Percentiles rank a stretch among this genome's conserved stretches.
Evolutionary conservation across 2,329 filamentous ascomycete species (phyloP).

Genomic region (Aspergillus sp.): DNA sequence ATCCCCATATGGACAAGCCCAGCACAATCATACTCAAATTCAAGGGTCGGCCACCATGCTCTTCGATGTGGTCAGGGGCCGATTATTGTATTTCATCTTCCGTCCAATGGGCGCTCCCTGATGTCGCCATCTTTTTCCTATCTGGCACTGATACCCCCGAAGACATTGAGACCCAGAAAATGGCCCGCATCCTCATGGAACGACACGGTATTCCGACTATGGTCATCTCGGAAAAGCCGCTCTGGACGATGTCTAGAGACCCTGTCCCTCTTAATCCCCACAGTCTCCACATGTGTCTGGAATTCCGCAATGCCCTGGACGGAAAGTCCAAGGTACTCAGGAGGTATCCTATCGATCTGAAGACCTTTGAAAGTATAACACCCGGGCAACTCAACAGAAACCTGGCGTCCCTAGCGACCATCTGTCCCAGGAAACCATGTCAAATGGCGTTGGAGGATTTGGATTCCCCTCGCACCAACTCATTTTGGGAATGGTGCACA

Average conservation of each 20-base stretch:
- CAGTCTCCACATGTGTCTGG: conserved; percentile 48
- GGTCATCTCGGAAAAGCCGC: conserved; percentile 47
- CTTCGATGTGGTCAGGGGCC: conserved; percentile 40
- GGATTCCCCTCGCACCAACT: conserved; percentile 13
- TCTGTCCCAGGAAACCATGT: conserved; percentile 31
- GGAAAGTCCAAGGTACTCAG: conserved; percentile 38
- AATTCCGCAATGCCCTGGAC: conserved; percentile 38
- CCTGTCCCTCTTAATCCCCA: conserved; percentile 42
- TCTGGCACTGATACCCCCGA: conserved; percentile 37
- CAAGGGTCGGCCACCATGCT: conserved; percentile 42
- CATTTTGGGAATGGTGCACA: conserved; percentile 24
- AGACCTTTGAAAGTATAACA: conserved; percentile 51
- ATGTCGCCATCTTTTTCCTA: conserved; percentile 50
- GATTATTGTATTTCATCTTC: conserved; percentile 42
- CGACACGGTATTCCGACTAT: conserved; percentile 48
- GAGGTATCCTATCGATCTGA: conserved; percentile 49
- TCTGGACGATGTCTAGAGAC: conserved; percentile 41
- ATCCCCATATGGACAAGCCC: conserved; percentile 26
- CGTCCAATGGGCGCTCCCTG: conserved; percentile 46
- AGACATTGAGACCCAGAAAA: conserved; percentile 32
- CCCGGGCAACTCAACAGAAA: conserved; percentile 51
- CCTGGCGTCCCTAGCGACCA: conserved; percentile 44
- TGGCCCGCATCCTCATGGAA: conserved; percentile 44
- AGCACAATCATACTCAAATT: conserved; percentile 41
- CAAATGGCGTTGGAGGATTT: conserved; percentile 21